phyloP scores from a whole-genome alignment of 192 early-diverging fungal genomes.

The Backusella australiensis region DNA sequence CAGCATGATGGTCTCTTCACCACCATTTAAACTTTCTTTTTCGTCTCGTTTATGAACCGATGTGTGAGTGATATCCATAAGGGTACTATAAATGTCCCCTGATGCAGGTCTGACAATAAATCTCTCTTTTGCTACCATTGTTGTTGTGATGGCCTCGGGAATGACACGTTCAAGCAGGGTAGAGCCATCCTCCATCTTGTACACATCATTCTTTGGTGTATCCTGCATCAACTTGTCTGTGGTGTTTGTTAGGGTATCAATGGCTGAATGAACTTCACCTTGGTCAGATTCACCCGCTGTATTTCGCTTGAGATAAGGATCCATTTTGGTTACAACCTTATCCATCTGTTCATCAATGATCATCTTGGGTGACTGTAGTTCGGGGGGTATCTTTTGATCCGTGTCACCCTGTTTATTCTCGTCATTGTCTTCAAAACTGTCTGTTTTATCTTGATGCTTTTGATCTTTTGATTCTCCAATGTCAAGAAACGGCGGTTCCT shows the following conservation, averaged over 20 bases:
- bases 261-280: not conserved
- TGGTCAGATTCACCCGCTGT: not conserved
- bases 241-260: not conserved
- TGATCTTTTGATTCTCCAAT: constrained; percentile 33
- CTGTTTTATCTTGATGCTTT: not conserved
- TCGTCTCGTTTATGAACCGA: constrained; percentile 2
- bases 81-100: constrained; percentile 19
- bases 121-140: constrained; percentile 28
- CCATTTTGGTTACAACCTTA: constrained; percentile 32
- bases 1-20: constrained; percentile 40
- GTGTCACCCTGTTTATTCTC: constrained; percentile 13
- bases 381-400: constrained; percentile 15
- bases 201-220: constrained; percentile 11
- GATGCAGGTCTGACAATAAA: constrained; percentile 33
- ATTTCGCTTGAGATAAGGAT: not conserved
- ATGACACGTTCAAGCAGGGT: constrained; percentile 25
- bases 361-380: constrained; percentile 32
- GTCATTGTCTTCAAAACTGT: constrained; percentile 17
- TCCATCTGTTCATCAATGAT: constrained; percentile 35
- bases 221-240: not conserved
- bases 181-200: constrained; percentile 29
- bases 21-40: constrained; percentile 22
- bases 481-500: constrained; percentile 37
- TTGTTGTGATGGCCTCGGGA: constrained; percentile 26
- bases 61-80: constrained; percentile 28